Percentiles rank a stretch among this genome's conserved stretches.
Conservation (phyloP, 768 basidiomycete species). For the Boletus tylopilopsis region DNA sequence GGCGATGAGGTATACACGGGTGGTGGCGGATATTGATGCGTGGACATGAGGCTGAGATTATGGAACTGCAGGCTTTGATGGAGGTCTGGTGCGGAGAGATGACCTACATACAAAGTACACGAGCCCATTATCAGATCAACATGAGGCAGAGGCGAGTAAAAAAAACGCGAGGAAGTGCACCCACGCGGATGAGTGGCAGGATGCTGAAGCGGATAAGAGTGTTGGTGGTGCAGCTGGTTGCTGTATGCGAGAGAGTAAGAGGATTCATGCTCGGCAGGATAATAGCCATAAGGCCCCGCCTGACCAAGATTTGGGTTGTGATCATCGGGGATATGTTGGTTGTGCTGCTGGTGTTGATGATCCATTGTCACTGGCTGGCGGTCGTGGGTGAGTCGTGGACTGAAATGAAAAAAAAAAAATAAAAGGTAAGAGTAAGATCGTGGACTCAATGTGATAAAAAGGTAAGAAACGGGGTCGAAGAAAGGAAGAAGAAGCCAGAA, state of each 20-base stretch:
- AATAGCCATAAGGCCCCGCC: conserved; percentile 46
- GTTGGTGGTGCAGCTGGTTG: conserved; percentile 41
- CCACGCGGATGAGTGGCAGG: conserved; percentile 67
- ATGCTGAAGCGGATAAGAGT: conserved; percentile 56
- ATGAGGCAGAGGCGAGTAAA: conserved; percentile 47
- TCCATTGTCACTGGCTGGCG: conserved; percentile 45
- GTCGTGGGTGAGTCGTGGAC: conserved; percentile 33
- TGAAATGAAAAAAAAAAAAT: conserved; percentile 32
- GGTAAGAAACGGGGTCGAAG: conserved; percentile 33
- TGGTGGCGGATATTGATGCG: conserved; percentile 57
- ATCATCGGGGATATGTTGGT: conserved; percentile 48
- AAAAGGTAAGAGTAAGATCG: conserved; percentile 30
- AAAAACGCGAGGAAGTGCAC: conserved; percentile 47
- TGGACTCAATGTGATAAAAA: conserved; percentile 33
- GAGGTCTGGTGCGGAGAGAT: conserved; percentile 61
- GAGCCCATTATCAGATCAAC: conserved; percentile 62
- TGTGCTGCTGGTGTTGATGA: conserved; percentile 39
- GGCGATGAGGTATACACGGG: conserved; percentile 58
- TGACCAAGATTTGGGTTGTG: conserved; percentile 39
- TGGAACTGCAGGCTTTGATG: conserved; percentile 61
- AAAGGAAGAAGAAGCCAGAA: conserved; percentile 33
- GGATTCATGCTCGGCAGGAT: conserved; percentile 51
- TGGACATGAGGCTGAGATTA: conserved; percentile 62
- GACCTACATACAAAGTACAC: conserved; percentile 53
- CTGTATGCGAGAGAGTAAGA: conserved; percentile 52